Evolutionary conservation across 176 grass and related monocot species (phyloP), one percentile per base, ranked within the genome.

Genomic region (Musa acuminata): DNA sequence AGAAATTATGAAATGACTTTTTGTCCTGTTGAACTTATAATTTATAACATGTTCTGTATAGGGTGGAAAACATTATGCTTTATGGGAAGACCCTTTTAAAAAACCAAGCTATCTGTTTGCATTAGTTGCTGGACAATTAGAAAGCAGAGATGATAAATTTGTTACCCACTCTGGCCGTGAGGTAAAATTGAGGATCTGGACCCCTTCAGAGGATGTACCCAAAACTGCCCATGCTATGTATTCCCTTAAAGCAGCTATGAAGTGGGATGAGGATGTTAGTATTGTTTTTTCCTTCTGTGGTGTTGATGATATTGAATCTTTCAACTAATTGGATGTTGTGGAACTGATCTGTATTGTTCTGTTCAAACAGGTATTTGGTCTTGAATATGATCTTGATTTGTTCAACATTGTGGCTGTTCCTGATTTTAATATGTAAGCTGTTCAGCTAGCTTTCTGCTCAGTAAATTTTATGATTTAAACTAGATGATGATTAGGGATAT

Each of bases 171-270:
- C 95, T 51, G 90, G 88, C n/a, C 86, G 86, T 48, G 93, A 91
- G 57, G 90, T 99, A 64, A 72, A 82, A 49, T 82, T 99, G 69
- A 81, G 65, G 82, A 99, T 99, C 75, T 99, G 90, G 90, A 94
- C 95, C 75, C 95, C 95, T 82, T 80, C 75, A n/a, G 88, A 99
- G 78, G 95, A 99, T 87, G 89, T 99, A 55, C 82, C 88, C 54
- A 99, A 94, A 91, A 99, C 95, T 62, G 87, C 68, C 8, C 95
- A 99, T 94, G 95, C 95, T 63, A 99, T 99, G 95, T 91, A 91
- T 87, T 99, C 95, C 85, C 95, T 99, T 77, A 99, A 99, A 84
- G 90, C 91, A 85, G 95, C 95, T 72, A 99, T 99, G 95, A 89
- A 93, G 72, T 98, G 94, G 94, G 94, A 98, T 67, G 94, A 98